These are phyloP conservation scores for Pleurotus djamor DNA, from an alignment of 768 basidiomycete species.

Conservation along the genomic window DNA sequence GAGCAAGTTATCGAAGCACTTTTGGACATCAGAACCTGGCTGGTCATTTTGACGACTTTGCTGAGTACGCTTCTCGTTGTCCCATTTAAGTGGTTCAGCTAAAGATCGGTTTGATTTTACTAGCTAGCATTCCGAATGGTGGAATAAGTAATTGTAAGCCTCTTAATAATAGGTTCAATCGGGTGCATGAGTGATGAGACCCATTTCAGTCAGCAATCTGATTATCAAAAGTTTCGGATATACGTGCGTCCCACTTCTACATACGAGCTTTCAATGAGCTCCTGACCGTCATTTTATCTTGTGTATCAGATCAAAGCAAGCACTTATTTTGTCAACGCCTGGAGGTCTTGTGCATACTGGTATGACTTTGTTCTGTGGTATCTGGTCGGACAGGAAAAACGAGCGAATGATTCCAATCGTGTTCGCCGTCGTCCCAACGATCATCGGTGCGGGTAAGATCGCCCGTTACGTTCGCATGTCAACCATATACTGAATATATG, in stretches of 20 bases:
- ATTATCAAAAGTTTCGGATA: conserved; percentile 67
- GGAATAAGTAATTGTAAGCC: conserved; percentile 58
- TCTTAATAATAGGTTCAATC: too few species aligned
- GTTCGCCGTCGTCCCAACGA: conserved; percentile 55
- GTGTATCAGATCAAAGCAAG: conserved; percentile 47
- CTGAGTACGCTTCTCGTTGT: conserved; percentile 38
- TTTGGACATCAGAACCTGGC: conserved; percentile 57
- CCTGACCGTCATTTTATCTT: not conserved
- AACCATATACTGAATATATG: too few species aligned
- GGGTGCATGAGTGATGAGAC: not conserved
- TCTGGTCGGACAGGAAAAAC: conserved; percentile 61
- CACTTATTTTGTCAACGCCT: conserved; percentile 58
- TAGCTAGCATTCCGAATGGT: conserved; percentile 68
- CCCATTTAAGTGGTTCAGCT: too few species aligned
- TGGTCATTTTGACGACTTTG: conserved; percentile 57
- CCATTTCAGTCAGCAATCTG: conserved; percentile 50
- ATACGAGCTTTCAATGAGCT: not conserved
- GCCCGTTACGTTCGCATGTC: too few species aligned
- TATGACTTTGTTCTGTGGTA: conserved; percentile 53
- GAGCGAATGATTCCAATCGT: conserved; percentile 64
- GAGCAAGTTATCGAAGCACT: conserved; percentile 58
- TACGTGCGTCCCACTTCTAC: conserved; percentile 37
- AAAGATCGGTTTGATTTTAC: not conserved
- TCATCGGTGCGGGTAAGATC: conserved; percentile 49
- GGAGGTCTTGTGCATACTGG: conserved; percentile 46